phyloP scores from a whole-genome alignment of 805 yeast species.

The Wickerhamiella musiphila region DNA sequence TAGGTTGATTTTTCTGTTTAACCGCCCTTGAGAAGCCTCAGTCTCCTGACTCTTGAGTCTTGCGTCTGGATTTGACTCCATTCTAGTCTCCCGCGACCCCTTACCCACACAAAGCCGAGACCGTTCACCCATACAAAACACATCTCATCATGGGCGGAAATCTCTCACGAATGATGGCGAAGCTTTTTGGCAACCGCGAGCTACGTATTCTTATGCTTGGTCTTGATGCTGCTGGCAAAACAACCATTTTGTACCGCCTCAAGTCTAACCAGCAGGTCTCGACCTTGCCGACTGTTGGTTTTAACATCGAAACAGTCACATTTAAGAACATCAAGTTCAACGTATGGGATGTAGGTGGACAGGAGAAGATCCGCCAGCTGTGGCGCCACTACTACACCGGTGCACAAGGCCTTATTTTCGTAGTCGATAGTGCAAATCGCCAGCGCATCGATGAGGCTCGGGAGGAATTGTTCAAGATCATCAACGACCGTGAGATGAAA shows the following conservation, averaged over 20 bases:
- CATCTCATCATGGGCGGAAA: constrained; percentile 22
- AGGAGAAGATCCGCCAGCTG: constrained; percentile 73
- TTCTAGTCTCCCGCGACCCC: no score
- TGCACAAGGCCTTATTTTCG: constrained; percentile 80
- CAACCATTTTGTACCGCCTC: constrained; percentile 69
- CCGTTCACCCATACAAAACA: no score
- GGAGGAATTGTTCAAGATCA: constrained; percentile 57
- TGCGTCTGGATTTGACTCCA: no score
- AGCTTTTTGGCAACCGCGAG: constrained; percentile 36
- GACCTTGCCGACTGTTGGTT: constrained; percentile 87
- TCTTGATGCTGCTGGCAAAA: constrained; percentile 84
- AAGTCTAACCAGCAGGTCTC: constrained; percentile 56
- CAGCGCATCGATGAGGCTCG: constrained; percentile 62
- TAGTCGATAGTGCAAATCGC: constrained; percentile 65
- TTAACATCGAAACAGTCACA: constrained; percentile 75
- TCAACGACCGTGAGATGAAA: constrained; percentile 69
- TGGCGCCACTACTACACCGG: constrained; percentile 96
- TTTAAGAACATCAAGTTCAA: constrained; percentile 70
- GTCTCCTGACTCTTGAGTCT: no score
- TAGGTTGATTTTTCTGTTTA: no score
- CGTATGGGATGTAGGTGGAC: constrained; percentile 96
- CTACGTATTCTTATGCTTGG: constrained; percentile 76
- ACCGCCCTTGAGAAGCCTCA: no score
- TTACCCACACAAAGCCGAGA: no score
- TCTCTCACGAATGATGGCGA: constrained; percentile 22